Evolutionary conservation across 2,329 filamentous ascomycete species (phyloP).

Genomic region (Colletotrichum echinochloae): DNA sequence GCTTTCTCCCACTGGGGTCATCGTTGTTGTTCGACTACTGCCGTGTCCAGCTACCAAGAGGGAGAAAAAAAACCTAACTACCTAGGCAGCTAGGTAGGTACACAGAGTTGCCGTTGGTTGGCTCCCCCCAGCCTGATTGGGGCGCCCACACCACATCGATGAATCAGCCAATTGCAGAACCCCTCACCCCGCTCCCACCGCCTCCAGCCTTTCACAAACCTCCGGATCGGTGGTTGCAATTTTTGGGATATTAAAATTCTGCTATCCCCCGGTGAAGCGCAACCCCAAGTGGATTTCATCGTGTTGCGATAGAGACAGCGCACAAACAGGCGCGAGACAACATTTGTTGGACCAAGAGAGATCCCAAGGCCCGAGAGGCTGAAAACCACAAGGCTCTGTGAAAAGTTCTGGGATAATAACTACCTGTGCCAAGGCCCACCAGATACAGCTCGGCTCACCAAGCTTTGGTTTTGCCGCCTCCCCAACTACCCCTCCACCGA

Average conservation of each 20-base stretch:
- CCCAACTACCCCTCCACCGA: neutral
- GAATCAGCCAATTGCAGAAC: slow-evolving; percentile 6
- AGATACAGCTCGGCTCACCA: neutral
- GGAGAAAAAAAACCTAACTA: neutral
- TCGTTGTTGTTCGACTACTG: neutral
- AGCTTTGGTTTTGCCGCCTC: neutral
- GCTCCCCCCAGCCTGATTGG: neutral
- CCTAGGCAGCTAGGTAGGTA: too few species aligned
- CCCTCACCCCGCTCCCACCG: neutral
- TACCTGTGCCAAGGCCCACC: neutral
- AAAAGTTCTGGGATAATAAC: slow-evolving; percentile 2
- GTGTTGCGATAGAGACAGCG: slow-evolving; percentile 1
- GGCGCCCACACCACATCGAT: neutral
- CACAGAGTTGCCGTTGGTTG: slow-evolving; percentile 9
- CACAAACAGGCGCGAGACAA: neutral
- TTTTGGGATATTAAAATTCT: neutral
- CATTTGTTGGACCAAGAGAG: neutral
- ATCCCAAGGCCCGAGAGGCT: neutral
- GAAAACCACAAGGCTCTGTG: neutral
- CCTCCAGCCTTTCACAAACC: slow-evolving; percentile 10
- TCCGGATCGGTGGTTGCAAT: neutral
- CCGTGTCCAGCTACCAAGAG: neutral
- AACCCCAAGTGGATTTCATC: neutral
- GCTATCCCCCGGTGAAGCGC: neutral
- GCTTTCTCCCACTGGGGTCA: neutral